These are phyloP conservation scores for Apiospora hydei DNA, from an alignment of 2,329 filamentous ascomycete genomes.

Conservation along the genomic window DNA sequence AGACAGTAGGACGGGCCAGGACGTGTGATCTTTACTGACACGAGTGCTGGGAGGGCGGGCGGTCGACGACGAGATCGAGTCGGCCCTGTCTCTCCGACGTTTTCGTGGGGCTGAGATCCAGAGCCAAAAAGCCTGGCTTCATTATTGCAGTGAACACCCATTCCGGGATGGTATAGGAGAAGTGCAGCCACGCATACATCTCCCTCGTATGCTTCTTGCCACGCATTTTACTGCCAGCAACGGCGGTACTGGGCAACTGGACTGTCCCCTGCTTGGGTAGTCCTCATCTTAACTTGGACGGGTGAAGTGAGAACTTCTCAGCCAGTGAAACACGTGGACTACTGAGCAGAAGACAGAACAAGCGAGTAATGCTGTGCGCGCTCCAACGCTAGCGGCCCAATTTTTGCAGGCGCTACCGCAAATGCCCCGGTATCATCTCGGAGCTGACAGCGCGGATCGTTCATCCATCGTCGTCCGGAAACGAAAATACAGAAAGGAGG, in stretches of 20 bases:
- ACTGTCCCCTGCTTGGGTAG: not conserved
- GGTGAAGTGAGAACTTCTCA: not conserved
- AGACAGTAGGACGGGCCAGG: not conserved
- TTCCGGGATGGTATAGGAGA: not conserved
- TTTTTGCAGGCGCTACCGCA: not conserved
- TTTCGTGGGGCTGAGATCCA: not conserved
- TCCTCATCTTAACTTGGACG: not conserved
- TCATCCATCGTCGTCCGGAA: not conserved
- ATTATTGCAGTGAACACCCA: not conserved
- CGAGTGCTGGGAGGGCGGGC: not conserved
- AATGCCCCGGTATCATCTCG: not conserved
- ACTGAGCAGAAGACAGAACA: not conserved
- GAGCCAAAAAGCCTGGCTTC: not conserved
- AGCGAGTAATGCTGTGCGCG: conserved; percentile 11
- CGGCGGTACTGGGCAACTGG: not conserved
- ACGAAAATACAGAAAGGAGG: not conserved
- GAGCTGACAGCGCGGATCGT: conserved; percentile 14
- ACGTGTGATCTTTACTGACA: not conserved
- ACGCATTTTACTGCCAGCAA: not conserved
- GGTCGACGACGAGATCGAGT: not conserved
- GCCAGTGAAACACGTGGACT: not conserved
- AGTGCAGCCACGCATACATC: not conserved
- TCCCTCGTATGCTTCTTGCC: not conserved
- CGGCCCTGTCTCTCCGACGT: not conserved
- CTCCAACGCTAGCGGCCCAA: conserved; percentile 3